Evolutionary conservation across 192 early-diverging fungal species (phyloP).

Genomic region (Powellomyces hirtus): DNA sequence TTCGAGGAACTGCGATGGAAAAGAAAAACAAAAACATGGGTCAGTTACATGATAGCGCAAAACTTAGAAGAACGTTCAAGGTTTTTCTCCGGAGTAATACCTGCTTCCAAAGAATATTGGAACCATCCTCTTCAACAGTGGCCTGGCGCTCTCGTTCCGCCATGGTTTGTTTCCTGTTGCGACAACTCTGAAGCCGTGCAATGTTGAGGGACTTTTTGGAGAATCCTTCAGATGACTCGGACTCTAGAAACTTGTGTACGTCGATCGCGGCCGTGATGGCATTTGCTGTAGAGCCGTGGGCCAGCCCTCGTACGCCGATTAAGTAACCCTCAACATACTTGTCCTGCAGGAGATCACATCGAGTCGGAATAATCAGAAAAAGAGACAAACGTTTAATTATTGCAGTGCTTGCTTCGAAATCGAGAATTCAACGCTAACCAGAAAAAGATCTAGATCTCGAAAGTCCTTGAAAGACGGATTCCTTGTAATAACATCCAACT

Average conservation of each 20-base stretch:
- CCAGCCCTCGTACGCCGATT: neutral
- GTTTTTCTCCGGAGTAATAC: neutral
- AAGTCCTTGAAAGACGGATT: too few species aligned
- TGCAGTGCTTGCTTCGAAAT: too few species aligned
- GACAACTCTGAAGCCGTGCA: neutral
- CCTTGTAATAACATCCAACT: too few species aligned
- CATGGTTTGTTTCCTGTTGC: conserved; percentile 2
- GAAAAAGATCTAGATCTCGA: too few species aligned
- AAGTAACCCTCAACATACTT: conserved; percentile 17
- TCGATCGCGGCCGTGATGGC: conserved; percentile 10
- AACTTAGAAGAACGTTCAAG: neutral
- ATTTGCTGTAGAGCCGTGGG: neutral
- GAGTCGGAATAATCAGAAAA: too few species aligned
- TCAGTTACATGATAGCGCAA: too few species aligned
- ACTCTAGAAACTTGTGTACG: conserved; percentile 8
- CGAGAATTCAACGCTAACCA: too few species aligned
- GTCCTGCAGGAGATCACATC: too few species aligned
- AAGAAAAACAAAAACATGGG: too few species aligned
- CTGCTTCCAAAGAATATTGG: conserved; percentile 12
- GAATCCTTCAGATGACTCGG: too few species aligned
- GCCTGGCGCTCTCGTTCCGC: conserved; percentile 6
- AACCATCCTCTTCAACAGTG: neutral
- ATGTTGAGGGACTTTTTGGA: neutral
- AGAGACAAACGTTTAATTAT: too few species aligned
- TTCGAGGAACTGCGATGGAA: neutral